Percentiles rank a stretch among this genome's conserved stretches.
phyloP scores from a whole-genome alignment of 305 asterid genomes.

The Fraxinus platypoda region DNA sequence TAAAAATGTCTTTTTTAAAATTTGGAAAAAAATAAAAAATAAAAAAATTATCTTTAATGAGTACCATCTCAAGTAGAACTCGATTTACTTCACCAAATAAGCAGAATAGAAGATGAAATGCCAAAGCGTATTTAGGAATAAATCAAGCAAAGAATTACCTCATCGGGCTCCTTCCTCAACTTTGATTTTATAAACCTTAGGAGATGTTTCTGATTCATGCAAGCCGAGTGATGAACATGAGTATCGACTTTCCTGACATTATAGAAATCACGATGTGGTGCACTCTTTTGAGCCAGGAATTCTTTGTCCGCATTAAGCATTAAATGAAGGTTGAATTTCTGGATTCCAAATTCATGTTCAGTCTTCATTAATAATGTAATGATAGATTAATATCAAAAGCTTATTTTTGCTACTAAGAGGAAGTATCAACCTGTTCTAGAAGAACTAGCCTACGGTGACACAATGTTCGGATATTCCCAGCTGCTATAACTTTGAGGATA shows the following conservation, averaged over 20 bases:
- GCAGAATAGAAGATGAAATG: conserved; percentile 7
- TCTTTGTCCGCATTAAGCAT: conserved; percentile 99
- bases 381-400: conserved; percentile 8
- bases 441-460: conserved; percentile 95
- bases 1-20: neutral
- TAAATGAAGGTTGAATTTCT: conserved; percentile 98
- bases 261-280: conserved; percentile 98
- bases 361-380: conserved; percentile 16
- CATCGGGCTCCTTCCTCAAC: conserved; percentile 97
- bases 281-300: conserved; percentile 98
- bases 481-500: conserved; percentile 94
- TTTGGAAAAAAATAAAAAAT: neutral
- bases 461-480: conserved; percentile 85
- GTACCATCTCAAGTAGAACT: conserved; percentile 3
- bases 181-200: conserved; percentile 91
- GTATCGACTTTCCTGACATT: conserved; percentile 98
- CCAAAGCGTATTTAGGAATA: conserved; percentile 2
- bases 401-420: conserved; percentile 4
- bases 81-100: neutral
- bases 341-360: conserved; percentile 24
- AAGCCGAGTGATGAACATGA: conserved; percentile 98
- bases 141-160: conserved; percentile 49
- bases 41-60: neutral
- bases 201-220: conserved; percentile 99
- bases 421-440: conserved; percentile 72